Conservation (phyloP, 768 basidiomycete species). For the Rubroboletus satanas region DNA sequence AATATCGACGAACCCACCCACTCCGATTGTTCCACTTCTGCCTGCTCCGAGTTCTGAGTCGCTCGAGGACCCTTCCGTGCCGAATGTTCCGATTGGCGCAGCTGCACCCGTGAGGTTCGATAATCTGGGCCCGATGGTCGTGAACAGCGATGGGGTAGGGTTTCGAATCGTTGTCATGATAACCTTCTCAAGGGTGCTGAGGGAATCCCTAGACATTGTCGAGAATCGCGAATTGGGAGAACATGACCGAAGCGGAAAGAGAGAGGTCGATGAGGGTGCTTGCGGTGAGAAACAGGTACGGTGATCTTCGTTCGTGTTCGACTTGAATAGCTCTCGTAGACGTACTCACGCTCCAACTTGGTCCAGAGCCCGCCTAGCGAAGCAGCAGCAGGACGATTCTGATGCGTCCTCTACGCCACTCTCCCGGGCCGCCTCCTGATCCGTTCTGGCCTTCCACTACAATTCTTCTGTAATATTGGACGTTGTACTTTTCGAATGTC, state of each 20-base stretch:
- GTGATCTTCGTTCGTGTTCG: neutral
- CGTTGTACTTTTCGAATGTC: no score
- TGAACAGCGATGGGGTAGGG: slow-evolving; percentile 61
- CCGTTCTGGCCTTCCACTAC: neutral
- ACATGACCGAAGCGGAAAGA: slow-evolving; percentile 53
- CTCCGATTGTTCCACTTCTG: slow-evolving; percentile 5
- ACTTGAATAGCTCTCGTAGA: no score
- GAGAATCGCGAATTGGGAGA: slow-evolving; percentile 61
- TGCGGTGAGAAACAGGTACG: slow-evolving; percentile 47
- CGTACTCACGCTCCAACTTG: neutral
- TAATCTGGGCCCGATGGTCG: slow-evolving; percentile 61
- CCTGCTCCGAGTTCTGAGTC: slow-evolving; percentile 5
- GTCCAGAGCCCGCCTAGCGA: slow-evolving; percentile 10
- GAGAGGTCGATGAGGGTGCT: slow-evolving; percentile 55
- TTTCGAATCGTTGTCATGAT: slow-evolving; percentile 1
- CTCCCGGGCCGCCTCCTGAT: neutral
- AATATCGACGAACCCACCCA: slow-evolving; percentile 9
- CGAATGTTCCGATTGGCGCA: slow-evolving; percentile 13
- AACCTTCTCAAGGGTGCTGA: neutral
- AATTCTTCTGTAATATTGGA: neutral
- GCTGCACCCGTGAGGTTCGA: slow-evolving; percentile 47
- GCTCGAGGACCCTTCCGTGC: slow-evolving; percentile 4
- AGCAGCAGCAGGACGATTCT: neutral
- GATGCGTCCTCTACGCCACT: neutral
- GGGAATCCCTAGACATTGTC: slow-evolving; percentile 49